A percentile compares a stretch with the other conserved stretches of the same genome.
Evolutionary conservation across 352 stramenopile genomes (phyloP).

Genomic region (Pythium brassicae): DNA sequence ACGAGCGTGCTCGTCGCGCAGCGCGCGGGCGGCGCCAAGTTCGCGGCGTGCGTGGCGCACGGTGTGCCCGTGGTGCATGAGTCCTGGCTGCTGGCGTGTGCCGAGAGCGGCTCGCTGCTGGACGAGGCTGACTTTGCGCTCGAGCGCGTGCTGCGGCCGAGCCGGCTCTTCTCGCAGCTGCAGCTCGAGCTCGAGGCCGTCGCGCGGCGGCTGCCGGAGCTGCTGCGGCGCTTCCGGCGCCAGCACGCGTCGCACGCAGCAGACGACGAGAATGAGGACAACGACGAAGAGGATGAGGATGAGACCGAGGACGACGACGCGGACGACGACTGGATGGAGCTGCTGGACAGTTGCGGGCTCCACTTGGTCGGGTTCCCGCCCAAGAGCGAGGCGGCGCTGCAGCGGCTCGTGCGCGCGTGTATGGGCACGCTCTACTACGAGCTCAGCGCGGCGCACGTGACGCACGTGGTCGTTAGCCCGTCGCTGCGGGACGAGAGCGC

Average conservation of each 20-base stretch:
- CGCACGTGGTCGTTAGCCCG: conserved; percentile 63
- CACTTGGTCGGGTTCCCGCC: conserved; percentile 50
- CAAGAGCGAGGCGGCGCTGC: conserved; percentile 32
- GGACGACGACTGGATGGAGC: conserved; percentile 34
- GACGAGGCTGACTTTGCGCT: conserved; percentile 49
- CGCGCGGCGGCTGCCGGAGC: conserved; percentile 19
- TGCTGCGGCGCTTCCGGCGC: conserved; percentile 18
- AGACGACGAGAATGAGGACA: neutral
- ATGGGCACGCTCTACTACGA: conserved; percentile 74
- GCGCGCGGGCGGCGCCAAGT: conserved; percentile 51
- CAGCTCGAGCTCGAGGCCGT: conserved; percentile 31
- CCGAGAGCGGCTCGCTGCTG: conserved; percentile 39
- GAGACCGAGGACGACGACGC: neutral
- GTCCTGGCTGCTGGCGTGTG: conserved; percentile 65
- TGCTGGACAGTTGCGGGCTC: conserved; percentile 67
- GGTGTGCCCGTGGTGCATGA: conserved; percentile 66
- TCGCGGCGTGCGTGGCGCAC: conserved; percentile 50
- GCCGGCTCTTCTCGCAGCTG: conserved; percentile 31
- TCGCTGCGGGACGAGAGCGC: conserved; percentile 31
- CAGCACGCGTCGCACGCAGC: no score
- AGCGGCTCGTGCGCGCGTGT: conserved; percentile 48
- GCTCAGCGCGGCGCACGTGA: conserved; percentile 49
- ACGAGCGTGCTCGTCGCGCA: conserved; percentile 65
- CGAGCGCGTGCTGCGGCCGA: conserved; percentile 26
- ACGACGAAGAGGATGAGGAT: conserved; percentile 11